phyloP scores from a whole-genome alignment of 2,329 filamentous ascomycete genomes.

The Aureobasidium sp. region DNA sequence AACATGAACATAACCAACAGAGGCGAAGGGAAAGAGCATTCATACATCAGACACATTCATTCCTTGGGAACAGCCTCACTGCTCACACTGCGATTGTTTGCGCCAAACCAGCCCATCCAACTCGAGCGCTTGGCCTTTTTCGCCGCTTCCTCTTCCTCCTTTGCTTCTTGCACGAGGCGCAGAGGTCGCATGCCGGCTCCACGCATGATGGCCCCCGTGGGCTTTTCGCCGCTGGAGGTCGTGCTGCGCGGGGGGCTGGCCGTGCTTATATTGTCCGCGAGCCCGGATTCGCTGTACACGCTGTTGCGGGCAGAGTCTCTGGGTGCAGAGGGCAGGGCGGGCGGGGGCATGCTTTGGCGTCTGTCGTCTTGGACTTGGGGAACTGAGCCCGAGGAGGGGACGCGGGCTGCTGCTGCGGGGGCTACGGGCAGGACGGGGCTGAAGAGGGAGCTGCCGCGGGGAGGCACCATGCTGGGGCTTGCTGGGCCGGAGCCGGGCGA shows the following conservation, averaged over 20 bases:
- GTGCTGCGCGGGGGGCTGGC: slow-evolving; percentile 53
- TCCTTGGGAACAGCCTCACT: slow-evolving; percentile 8
- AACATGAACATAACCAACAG: neutral
- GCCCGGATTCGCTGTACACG: slow-evolving; percentile 28
- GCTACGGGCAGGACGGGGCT: slow-evolving; percentile 38
- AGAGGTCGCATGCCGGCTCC: slow-evolving; percentile 73
- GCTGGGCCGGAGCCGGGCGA: slow-evolving; percentile 27
- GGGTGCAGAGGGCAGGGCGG: slow-evolving; percentile 7
- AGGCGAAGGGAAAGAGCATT: neutral
- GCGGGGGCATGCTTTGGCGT: slow-evolving; percentile 10
- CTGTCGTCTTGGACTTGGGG: slow-evolving; percentile 26
- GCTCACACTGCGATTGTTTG: slow-evolving; percentile 1
- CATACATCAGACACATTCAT: neutral
- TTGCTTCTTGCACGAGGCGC: slow-evolving; percentile 72
- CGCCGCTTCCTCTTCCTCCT: slow-evolving; percentile 33
- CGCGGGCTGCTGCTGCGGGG: slow-evolving; percentile 42
- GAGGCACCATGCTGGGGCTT: slow-evolving; percentile 50
- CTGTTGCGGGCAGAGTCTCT: slow-evolving; percentile 26
- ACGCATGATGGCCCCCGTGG: slow-evolving; percentile 39
- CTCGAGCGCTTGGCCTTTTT: slow-evolving; percentile 40
- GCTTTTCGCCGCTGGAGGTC: slow-evolving; percentile 29
- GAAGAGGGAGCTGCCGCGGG: slow-evolving; percentile 58
- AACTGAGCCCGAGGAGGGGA: slow-evolving; percentile 45
- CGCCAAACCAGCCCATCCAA: slow-evolving; percentile 43
- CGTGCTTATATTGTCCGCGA: slow-evolving; percentile 25